Percentiles rank a stretch among this genome's conserved stretches.
Evolutionary conservation across 208 protist species (phyloP).

Genomic region (Porcisia hertigi): DNA sequence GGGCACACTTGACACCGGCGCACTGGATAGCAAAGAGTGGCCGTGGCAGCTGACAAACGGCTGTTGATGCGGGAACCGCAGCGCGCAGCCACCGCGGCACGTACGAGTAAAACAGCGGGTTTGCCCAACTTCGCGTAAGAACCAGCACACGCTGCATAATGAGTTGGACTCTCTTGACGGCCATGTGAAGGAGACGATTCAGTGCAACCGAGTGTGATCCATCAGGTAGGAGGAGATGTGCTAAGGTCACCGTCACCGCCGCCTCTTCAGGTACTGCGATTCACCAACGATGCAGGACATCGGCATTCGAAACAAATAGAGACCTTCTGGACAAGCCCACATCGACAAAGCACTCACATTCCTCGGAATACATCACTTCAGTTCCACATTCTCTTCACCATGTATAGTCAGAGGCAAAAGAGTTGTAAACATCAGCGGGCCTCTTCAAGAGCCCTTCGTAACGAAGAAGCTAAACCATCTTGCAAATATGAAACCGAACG

Average conservation of each 20-base stretch:
- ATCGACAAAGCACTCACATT: background rate
- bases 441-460: no score
- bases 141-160: background rate
- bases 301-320: background rate
- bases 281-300: background rate
- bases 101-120: slow-evolving; percentile 7
- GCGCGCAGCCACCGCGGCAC: slow-evolving; percentile 20
- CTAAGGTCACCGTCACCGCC: background rate
- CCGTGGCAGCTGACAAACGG: slow-evolving; percentile 1
- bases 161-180: background rate
- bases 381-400: background rate
- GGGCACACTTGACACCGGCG: slow-evolving; percentile 3
- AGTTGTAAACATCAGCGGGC: no score
- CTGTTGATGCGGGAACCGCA: background rate
- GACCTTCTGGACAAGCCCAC: background rate
- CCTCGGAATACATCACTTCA: background rate
- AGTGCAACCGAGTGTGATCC: background rate
- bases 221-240: background rate
- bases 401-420: no score
- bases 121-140: background rate
- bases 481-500: no score
- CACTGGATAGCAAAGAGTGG: background rate
- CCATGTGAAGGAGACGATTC: background rate
- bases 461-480: no score
- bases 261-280: background rate